Evolutionary conservation across 371 early-diverging fungal species (phyloP), one percentile per base, ranked within the genome.

Genomic region (Haplosporangium sp.): DNA sequence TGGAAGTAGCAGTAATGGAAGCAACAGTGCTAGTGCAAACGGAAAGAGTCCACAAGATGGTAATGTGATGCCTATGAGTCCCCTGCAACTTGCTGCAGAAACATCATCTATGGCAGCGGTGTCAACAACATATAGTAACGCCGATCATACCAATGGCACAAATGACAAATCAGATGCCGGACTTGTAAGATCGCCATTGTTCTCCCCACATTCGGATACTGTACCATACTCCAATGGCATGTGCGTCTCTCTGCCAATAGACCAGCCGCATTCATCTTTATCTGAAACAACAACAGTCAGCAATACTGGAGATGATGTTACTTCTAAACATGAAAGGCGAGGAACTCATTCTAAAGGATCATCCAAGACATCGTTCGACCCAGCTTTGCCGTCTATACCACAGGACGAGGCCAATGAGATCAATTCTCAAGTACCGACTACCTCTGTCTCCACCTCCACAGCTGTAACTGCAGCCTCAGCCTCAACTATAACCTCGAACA

Each of bases 211-310:
- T 1, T 53, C 74, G 10, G 79, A 79, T 8, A 61, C 48, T 20
- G 71, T 74, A n/a, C 74, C 79, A 1, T 74, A 71, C 39, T 67
- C 74, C 1, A 79, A 74, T 38, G 74, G 74, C 10, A 70, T 74
- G 74, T 78, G 74, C 39, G 56, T 70, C 13, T 66, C 79, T 1
- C 17, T 73, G 40, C 73, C 73, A 0, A 77, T 73, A 48, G 70
- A 59, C 44, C 62, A 53, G 11, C 27, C 53, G 2, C 34, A 47
- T 1, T 52, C 61, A 13, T 9, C 62, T 3, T 19, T 58, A 7
- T 48, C 67, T 4, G 57, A 69, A 39, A 34, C 72, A 27, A 45
- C 62, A 19, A 40, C 66, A 17, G 40, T 38, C 58, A 17, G 15
- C 44, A 44, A 55, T 47, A 48, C 56, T 44, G 67, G 69, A 27